Base-by-base conservation (phyloP, 2,329 filamentous ascomycete species). In the Herpotrichia juniperi region DNA sequence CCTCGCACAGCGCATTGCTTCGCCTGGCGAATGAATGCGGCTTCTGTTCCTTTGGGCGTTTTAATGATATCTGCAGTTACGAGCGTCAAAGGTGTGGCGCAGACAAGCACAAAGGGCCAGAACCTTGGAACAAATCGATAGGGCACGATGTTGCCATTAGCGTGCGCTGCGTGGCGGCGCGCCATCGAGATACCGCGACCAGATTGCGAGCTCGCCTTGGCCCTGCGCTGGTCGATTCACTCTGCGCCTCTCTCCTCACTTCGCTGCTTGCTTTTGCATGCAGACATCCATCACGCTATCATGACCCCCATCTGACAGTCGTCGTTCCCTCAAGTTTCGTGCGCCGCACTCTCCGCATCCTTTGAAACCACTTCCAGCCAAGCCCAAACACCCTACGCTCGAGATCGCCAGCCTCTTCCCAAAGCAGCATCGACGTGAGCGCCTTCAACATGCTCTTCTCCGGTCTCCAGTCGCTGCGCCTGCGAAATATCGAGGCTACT, bases 381-480 rank as follows among this genome's bases (percentile, higher is more conserved):
- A 42, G 28, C n/a, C 56, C 56, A 59, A 46, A 64, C 67, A 49
- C 54, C 47, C 19, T 42, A 42, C 25, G 28, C 24, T 21, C 24
- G 42, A 40, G 37, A 11, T 24, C 37, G 3, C 21, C 21, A 25
- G 37, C 19, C 21, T n/a, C n/a, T 40, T 30, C 21, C 37, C 37
- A 24, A 40, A 40, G 19, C 10, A 40, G 37, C 16, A n/a, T 14
- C 16, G 42, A 44, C 22, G 30, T 22, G 34, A 35, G 34, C 50
- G n/a, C 32, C 31, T 34, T 50, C 53, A 57, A 52, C 4, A 73
- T 73, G 71, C 46, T 67, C 35, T 65, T 69, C 53, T 71, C 72
- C 16, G 58, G 60, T 51, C 58, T 67, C 17, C 66, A 67, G 63
- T 69, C 69, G 30, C 53, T 73, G 55, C 75, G 77, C 55, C 64